Base-by-base conservation (phyloP, 768 basidiomycete genomes). In the Rickenella mellea region DNA sequence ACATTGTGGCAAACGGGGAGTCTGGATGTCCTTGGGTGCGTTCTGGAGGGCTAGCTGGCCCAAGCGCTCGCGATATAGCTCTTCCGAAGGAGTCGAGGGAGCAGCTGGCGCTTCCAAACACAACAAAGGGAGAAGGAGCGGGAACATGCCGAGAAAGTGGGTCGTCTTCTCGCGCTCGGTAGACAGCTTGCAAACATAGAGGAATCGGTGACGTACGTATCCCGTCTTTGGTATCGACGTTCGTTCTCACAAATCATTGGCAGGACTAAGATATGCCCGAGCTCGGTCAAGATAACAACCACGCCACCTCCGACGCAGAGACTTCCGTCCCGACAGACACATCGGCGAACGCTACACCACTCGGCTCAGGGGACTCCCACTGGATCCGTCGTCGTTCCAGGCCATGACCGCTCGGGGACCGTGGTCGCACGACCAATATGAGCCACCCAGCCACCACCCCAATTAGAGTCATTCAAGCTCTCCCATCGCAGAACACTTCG, bases 1-100 rank as follows among this genome's bases (percentile, higher is more conserved):
- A 92, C 8, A 91, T 97, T n/a, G 94, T 97, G 4, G 89, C 89
- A 96, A 96, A 61, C 91, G 92, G 0, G 92, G 94, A 89, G 90
- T 0, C 68, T 97, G 21, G 88, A 93, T 49, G 87, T 96, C 4
- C 91, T 96, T 1, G 91, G 90, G 5, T 89, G 88, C 48, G 85
- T 97, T 19, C 71, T 97, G 17, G 91, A 94, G 64, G 85, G 88
- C 12, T 97, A 91, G 90, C 61, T 96, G 22, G 83, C 83, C 94
- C 55, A 80, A 85, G 0, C 51, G 69, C 81, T 0, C 78, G 83
- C 41, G 85, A 82, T 0, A 83, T 77, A 2, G 84, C 83, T 1
- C 59, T 79, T 46, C 81, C 80, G 11, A 64, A 84, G 40, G 87
- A 90, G 62, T 75, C 79, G 21, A 68, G 80, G 46, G 85, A 89